phyloP scores from a whole-genome alignment of 78 protist genomes.

The Paratrimastix pyriformis region DNA sequence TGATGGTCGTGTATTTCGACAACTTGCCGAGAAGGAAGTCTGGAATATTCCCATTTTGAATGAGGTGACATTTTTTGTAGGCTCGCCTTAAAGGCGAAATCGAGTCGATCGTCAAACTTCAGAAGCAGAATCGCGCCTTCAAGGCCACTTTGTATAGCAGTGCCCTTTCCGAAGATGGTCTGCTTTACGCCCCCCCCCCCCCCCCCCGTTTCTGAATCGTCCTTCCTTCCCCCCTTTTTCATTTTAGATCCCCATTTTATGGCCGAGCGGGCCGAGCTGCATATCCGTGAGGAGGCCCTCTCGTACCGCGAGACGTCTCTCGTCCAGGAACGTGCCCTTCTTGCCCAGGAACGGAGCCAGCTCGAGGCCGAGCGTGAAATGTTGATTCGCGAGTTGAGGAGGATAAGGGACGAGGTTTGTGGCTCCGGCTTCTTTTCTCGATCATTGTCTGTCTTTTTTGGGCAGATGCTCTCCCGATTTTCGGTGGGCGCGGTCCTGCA shows the following conservation, averaged over 20 bases:
- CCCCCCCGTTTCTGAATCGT: neutral
- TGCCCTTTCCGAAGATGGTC: too few species aligned
- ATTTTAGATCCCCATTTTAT: neutral
- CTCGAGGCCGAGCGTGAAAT: conserved; percentile 18
- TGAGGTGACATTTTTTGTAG: too few species aligned
- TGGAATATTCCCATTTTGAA: too few species aligned
- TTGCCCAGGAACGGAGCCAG: neutral
- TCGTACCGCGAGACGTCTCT: neutral
- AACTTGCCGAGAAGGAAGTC: too few species aligned
- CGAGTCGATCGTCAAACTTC: too few species aligned
- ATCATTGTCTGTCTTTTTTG: neutral
- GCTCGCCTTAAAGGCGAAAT: too few species aligned
- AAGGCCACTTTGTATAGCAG: too few species aligned
- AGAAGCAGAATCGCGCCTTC: too few species aligned
- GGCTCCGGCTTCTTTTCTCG: neutral
- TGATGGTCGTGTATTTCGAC: too few species aligned
- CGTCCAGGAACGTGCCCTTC: neutral
- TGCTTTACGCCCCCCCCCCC: neutral
- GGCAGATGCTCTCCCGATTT: neutral
- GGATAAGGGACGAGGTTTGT: neutral
- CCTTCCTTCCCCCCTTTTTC: neutral
- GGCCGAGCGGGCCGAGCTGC: neutral
- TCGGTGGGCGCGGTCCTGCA: neutral
- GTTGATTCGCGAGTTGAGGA: conserved; percentile 20
- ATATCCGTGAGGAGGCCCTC: neutral